Percentiles rank a stretch among this genome's conserved stretches.
These are phyloP conservation scores for Detonula confervacea DNA, from an alignment of 352 stramenopile genomes.

Conservation along the genomic window DNA sequence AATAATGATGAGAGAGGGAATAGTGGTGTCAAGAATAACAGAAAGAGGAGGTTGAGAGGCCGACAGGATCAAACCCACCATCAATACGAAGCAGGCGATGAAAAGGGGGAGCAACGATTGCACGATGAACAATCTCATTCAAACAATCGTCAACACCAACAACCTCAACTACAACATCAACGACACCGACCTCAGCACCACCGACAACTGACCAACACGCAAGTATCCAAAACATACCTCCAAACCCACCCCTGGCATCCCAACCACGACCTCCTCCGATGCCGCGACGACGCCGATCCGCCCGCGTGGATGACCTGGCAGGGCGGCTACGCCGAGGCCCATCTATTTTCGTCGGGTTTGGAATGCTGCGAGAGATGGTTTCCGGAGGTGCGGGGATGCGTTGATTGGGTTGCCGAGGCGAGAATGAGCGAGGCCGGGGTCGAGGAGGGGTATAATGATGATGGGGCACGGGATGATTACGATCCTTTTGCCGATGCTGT, in stretches of 20 bases:
- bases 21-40: background rate
- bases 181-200: too few relatives aligned
- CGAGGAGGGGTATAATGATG: background rate
- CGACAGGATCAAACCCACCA: background rate
- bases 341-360: slow-evolving; percentile 20
- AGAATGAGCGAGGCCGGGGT: too few relatives aligned
- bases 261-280: slow-evolving; percentile 8
- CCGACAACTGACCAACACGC: background rate
- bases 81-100: background rate
- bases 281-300: background rate
- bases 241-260: slow-evolving; percentile 20
- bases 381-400: slow-evolving; percentile 9
- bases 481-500: too few relatives aligned
- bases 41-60: slow-evolving; percentile 1
- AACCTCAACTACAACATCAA: background rate
- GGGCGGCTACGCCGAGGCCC: slow-evolving; percentile 46
- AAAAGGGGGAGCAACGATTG: background rate
- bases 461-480: background rate
- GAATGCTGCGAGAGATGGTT: slow-evolving; percentile 43
- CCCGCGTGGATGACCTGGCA: slow-evolving; percentile 37
- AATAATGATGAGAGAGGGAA: background rate
- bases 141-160: background rate
- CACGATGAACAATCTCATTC: background rate
- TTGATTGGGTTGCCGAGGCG: background rate
- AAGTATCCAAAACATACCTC: background rate